Base-by-base conservation (phyloP, 139 green algal species). In the Spirogloea muscicola region DNA sequence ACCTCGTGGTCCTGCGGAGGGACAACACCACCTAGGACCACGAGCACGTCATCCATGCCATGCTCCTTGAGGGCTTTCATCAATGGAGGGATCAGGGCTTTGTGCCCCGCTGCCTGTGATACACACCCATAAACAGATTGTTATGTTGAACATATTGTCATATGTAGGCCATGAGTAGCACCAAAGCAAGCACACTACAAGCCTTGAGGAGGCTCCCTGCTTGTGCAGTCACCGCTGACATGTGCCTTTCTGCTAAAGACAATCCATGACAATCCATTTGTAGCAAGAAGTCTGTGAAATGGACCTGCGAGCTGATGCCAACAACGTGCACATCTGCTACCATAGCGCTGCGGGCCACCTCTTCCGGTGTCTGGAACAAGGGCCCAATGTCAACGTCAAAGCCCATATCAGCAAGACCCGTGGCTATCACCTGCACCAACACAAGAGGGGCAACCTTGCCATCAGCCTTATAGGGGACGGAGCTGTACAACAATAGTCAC, bases 301-400 rank as follows among this genome's bases (percentile, higher is more conserved):
- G n/a, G n/a, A 62, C 80, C 58, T 87, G 87, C 5, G 74, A 86
- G 29, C 76, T 87, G 29, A 91, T 67, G 13, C 87, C 87, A 36
- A 91, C 85, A 0, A 86, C 60, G 75, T 91, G 87, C 62, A 91
- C 87, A 43, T 91, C 87, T 10, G 87, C 87, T 27, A 91, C 87
- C 36, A 91, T 79, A 0, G 87, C 87, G 16, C 88, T 79, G 2
- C 77, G 71, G 18, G 83, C 87, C 40, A 91, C 87, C 81, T 91
- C 87, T 5, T 18, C 64, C 0, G 87, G 85, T 21, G 83, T 91
- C 74, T 86, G 76, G 69, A 91, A 91, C 10, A 91, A 76, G 1
- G 87, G 87, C 16, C 87, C 83, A 9, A 91, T 84, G 80, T 91
- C 87, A 1, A 91, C 88, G 51, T 91, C 87, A 16, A 88, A 91